phyloP scores from a whole-genome alignment of 305 asterid species.

The Fraxinus xanthoxyloides region DNA sequence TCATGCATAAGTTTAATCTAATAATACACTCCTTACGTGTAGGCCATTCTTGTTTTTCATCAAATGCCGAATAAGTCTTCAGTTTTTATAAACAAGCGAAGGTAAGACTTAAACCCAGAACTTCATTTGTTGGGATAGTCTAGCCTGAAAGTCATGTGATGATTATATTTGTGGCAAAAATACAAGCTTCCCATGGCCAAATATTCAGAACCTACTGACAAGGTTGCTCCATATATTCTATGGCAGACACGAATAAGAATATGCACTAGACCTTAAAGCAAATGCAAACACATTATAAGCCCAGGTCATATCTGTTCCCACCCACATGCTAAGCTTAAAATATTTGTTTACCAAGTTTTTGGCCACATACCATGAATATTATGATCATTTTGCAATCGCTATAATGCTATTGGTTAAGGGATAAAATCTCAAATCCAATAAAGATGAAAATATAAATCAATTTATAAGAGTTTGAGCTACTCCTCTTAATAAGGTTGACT shows the following conservation, averaged over 20 bases:
- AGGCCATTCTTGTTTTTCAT: not conserved
- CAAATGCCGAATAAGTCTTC: not conserved
- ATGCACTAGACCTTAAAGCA: not conserved
- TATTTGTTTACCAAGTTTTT: not conserved
- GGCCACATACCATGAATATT: not conserved
- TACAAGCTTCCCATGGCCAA: not conserved
- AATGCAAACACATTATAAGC: not conserved
- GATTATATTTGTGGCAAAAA: not conserved
- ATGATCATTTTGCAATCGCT: not conserved
- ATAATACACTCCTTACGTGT: not conserved
- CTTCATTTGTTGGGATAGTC: not conserved
- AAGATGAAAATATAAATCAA: no score
- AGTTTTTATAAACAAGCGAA: not conserved
- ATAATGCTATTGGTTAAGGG: not conserved
- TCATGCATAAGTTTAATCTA: not conserved
- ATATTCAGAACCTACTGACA: not conserved
- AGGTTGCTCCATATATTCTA: not conserved
- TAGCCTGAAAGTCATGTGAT: not conserved
- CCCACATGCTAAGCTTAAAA: not conserved
- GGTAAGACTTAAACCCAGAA: not conserved
- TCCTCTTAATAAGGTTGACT: no score
- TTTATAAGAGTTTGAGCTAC: no score
- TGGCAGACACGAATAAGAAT: not conserved
- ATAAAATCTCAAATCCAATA: no score
- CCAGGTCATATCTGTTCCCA: not conserved